Percentiles rank a stretch among this genome's conserved stretches.
These are phyloP conservation scores for Didymosphaeria variabile DNA, from an alignment of 2,329 filamentous ascomycete genomes.

Conservation along the genomic window DNA sequence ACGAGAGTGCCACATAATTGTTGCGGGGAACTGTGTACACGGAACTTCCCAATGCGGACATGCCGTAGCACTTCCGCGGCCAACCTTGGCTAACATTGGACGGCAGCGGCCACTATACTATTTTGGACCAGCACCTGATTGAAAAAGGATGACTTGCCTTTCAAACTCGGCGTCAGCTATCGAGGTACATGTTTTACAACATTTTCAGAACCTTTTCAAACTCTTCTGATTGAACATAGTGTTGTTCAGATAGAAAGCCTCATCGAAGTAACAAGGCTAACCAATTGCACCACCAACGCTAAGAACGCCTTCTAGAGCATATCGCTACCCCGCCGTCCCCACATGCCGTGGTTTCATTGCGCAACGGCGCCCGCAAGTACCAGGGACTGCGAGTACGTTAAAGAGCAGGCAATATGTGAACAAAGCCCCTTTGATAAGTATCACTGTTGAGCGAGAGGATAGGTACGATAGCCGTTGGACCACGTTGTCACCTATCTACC, in stretches of 20 bases:
- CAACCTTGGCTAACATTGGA: slow-evolving; percentile 16
- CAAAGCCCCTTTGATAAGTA: not conserved
- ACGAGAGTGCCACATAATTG: not conserved
- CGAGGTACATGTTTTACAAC: not conserved
- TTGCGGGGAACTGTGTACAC: slow-evolving; percentile 16
- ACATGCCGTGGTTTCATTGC: not conserved
- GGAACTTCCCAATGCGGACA: slow-evolving; percentile 21
- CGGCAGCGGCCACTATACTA: not conserved
- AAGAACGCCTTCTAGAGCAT: not conserved
- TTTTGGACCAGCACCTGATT: slow-evolving; percentile 1
- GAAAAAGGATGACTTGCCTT: not conserved
- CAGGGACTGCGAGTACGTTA: not conserved
- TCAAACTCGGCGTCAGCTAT: not conserved
- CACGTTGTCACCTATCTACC: not conserved
- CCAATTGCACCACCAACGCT: not conserved
- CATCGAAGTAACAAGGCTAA: no score
- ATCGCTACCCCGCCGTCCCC: slow-evolving; percentile 2
- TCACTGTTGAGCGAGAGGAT: not conserved
- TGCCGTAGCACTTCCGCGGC: slow-evolving; percentile 20
- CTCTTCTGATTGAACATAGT: not conserved
- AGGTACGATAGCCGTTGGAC: not conserved
- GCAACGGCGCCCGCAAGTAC: not conserved
- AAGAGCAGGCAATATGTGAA: not conserved
- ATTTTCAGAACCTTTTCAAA: not conserved
- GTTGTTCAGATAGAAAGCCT: not conserved